Evolutionary conservation across 2,329 filamentous ascomycete genomes (phyloP).

Genomic region (Zymoseptoria passerinii): DNA sequence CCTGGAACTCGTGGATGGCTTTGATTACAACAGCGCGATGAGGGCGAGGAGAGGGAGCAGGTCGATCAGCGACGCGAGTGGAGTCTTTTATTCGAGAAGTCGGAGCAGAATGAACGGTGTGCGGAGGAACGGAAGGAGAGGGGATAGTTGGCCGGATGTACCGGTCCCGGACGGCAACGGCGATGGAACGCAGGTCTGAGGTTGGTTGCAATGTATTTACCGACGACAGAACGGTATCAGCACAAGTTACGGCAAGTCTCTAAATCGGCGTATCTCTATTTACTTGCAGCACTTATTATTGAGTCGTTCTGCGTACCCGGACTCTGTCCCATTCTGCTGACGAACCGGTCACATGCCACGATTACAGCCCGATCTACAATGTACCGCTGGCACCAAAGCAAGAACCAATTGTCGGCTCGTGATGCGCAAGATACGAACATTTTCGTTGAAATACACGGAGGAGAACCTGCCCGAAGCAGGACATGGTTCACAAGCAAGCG

Average conservation of each 20-base stretch:
- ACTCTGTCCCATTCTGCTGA: too few species aligned
- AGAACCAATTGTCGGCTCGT: too few species aligned
- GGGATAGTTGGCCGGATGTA: conserved; percentile 1
- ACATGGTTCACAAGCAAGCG: background rate
- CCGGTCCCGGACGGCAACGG: conserved; percentile 7
- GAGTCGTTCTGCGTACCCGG: too few species aligned
- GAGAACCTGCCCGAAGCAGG: too few species aligned
- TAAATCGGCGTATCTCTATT: too few species aligned
- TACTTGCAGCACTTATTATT: too few species aligned
- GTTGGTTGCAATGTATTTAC: background rate
- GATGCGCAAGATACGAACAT: too few species aligned
- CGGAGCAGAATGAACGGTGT: conserved; percentile 14
- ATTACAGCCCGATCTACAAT: too few species aligned
- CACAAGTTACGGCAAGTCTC: background rate
- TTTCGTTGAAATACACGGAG: too few species aligned
- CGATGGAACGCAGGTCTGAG: conserved; percentile 5
- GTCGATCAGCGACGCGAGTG: conserved; percentile 20
- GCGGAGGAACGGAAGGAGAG: conserved; percentile 13
- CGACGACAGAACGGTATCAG: background rate
- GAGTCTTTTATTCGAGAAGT: conserved; percentile 14
- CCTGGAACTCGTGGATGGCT: conserved; percentile 33
- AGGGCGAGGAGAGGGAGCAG: conserved; percentile 23
- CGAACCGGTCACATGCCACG: too few species aligned
- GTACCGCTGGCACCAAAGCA: too few species aligned
- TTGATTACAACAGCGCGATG: conserved; percentile 22